These are phyloP conservation scores for Chytriomyces confervae DNA, from an alignment of 192 early-diverging fungal species.

Conservation along the genomic window DNA sequence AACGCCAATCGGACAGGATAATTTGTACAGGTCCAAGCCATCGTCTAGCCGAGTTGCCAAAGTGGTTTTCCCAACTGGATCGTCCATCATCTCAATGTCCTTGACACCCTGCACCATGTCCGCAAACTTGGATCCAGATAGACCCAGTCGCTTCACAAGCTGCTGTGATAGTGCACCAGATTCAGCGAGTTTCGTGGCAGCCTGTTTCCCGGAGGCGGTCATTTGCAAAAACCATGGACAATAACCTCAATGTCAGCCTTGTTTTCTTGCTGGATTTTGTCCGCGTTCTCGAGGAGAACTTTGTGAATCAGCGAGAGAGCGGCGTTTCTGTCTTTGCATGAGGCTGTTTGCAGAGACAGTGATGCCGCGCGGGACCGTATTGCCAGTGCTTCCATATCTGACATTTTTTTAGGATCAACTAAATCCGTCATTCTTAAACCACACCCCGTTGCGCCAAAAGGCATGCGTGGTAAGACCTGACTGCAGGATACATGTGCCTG, in stretches of 20 bases:
- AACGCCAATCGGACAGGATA: slow-evolving; percentile 93
- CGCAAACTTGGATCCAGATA: slow-evolving; percentile 82
- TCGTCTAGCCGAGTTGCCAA: slow-evolving; percentile 67
- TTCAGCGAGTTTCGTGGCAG: slow-evolving; percentile 71
- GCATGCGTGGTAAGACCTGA: too few species aligned
- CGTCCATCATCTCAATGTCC: slow-evolving; percentile 84
- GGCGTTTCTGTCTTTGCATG: slow-evolving; percentile 72
- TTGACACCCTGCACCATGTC: slow-evolving; percentile 86
- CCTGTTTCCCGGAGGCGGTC: slow-evolving; percentile 34
- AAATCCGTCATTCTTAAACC: neutral
- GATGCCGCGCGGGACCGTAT: slow-evolving; percentile 35
- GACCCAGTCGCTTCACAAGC: slow-evolving; percentile 87
- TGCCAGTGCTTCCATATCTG: neutral
- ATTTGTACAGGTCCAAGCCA: slow-evolving; percentile 86
- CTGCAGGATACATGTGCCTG: too few species aligned
- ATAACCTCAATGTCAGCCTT: slow-evolving; percentile 73
- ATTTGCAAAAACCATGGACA: neutral
- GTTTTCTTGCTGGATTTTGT: slow-evolving; percentile 81
- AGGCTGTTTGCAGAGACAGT: slow-evolving; percentile 44
- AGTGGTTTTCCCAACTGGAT: slow-evolving; percentile 71
- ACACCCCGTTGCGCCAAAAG: too few species aligned
- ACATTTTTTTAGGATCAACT: neutral
- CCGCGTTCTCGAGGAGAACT: slow-evolving; percentile 58
- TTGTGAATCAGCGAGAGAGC: slow-evolving; percentile 75
- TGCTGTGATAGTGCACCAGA: slow-evolving; percentile 75